These are phyloP conservation scores for Coniferiporia weirii DNA, from an alignment of 1,284 basidiomycete species.

Conservation along the genomic window DNA sequence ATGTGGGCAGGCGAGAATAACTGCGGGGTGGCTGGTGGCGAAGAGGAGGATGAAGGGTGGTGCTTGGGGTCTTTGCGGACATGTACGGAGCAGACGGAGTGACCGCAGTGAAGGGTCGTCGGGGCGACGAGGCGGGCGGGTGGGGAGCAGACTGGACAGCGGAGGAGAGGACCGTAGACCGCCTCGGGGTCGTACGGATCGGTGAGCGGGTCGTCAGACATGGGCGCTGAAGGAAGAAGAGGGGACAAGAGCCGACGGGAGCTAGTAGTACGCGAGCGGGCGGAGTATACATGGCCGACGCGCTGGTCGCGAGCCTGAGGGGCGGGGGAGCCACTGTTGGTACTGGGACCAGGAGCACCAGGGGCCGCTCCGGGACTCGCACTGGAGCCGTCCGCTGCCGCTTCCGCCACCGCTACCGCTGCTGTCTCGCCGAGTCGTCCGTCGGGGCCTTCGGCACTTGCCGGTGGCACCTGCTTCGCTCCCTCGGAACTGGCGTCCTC, in stretches of 20 bases:
- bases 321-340: too few species aligned
- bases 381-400: too few species aligned
- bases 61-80: conserved; percentile 24
- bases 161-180: conserved; percentile 25
- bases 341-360: too few species aligned
- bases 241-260: neutral
- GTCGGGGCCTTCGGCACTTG: neutral
- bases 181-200: neutral
- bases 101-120: conserved; percentile 51
- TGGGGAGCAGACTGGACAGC: conserved; percentile 39
- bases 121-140: conserved; percentile 35
- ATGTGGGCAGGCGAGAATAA: conserved; percentile 16
- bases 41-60: conserved; percentile 27
- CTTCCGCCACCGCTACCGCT: too few species aligned
- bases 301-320: too few species aligned
- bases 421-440: neutral
- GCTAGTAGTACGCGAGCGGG: too few species aligned
- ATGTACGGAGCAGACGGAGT: conserved; percentile 45
- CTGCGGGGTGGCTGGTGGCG: conserved; percentile 23
- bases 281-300: too few species aligned
- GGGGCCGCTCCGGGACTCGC: too few species aligned
- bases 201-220: neutral
- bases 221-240: neutral
- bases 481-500: too few species aligned
- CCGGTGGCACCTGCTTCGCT: neutral